Percentiles rank a stretch among this genome's conserved stretches.
Evolutionary conservation across 164 flowering plant species (phyloP).

Genomic region (Nymphaea thermarum): DNA sequence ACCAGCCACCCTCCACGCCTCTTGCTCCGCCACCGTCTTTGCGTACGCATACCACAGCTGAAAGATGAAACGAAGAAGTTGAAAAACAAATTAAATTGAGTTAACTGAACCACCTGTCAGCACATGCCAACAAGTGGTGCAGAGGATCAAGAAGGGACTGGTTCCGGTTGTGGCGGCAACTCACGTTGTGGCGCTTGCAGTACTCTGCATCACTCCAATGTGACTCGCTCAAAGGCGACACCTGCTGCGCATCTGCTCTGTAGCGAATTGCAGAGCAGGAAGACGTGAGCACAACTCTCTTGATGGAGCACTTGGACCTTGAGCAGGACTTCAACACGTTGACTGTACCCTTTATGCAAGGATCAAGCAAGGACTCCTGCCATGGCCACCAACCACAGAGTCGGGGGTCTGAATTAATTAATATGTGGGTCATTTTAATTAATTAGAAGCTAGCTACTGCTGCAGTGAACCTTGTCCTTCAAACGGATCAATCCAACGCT

Average conservation of each 20-base stretch:
- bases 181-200: conserved; percentile 70
- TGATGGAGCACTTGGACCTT: conserved; percentile 36
- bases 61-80: conserved; percentile 1
- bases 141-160: no score
- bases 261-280: conserved; percentile 90
- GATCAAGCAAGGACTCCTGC: conserved; percentile 73
- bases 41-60: conserved; percentile 85
- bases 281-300: conserved; percentile 84
- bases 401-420: no score
- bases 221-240: conserved; percentile 72
- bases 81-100: no score
- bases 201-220: conserved; percentile 90
- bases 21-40: conserved; percentile 60
- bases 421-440: no score
- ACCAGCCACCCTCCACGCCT: conserved; percentile 56
- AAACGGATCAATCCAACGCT: no score
- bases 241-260: conserved; percentile 41
- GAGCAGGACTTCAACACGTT: conserved; percentile 75
- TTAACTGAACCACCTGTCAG: no score
- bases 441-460: no score
- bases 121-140: no score
- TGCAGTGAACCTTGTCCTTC: no score
- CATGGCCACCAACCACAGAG: no score
- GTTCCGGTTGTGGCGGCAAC: neutral
- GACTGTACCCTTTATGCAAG: conserved; percentile 62